Percentiles rank a stretch among this genome's conserved stretches.
Evolutionary conservation across 306 rosid species (phyloP).

Genomic region (Cyclanthera cordifolia): DNA sequence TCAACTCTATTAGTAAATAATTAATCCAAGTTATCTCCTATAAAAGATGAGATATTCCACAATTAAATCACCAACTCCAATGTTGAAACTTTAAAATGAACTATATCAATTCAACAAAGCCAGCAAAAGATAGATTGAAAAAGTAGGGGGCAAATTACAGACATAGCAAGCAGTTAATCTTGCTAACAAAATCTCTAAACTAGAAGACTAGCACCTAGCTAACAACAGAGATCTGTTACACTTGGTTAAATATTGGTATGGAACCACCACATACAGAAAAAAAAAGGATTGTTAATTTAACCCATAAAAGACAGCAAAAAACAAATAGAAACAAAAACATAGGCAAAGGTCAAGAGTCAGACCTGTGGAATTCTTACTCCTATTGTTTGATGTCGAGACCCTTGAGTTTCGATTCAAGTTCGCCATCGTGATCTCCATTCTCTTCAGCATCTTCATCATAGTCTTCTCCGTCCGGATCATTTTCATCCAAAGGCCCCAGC

Average conservation of each 20-base stretch:
- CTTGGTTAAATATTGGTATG: conserved; percentile 12
- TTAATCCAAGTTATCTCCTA: background rate
- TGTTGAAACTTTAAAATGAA: background rate
- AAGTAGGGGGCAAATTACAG: background rate
- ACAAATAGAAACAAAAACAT: background rate
- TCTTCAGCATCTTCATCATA: conserved; percentile 35
- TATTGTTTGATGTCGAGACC: conserved; percentile 38
- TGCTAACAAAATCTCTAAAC: background rate
- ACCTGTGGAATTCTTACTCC: conserved; percentile 14
- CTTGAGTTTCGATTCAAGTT: conserved; percentile 47
- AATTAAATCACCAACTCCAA: background rate
- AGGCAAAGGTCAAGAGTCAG: background rate
- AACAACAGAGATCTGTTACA: conserved; percentile 13
- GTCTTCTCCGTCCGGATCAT: conserved; percentile 59
- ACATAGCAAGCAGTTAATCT: conserved; percentile 3
- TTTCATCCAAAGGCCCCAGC: conserved; percentile 59
- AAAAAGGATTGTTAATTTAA: background rate
- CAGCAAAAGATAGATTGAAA: background rate
- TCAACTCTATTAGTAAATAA: background rate
- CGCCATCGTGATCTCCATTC: conserved; percentile 27
- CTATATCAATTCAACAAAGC: background rate
- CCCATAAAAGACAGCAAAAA: background rate
- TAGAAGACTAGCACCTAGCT: background rate
- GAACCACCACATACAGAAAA: background rate
- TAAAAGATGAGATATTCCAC: background rate